Conservation (phyloP, 495 filamentous ascomycete species). For the Jackrogersella multiformis region DNA sequence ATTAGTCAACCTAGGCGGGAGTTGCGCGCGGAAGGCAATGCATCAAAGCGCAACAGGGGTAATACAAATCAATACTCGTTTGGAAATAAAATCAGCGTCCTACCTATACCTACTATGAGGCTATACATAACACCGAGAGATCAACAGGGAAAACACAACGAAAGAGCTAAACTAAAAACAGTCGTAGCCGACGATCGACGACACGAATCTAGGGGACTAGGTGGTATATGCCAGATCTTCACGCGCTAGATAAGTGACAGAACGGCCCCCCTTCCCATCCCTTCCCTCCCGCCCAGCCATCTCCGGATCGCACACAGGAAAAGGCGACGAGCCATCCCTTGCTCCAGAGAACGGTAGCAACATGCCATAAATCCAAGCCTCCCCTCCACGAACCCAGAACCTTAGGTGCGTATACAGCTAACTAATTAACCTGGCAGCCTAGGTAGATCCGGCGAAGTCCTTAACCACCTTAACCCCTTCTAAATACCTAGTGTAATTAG, state of each 20-base stretch:
- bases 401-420: no score
- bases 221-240: conserved; percentile 5
- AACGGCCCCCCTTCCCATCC: no score
- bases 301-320: not conserved
- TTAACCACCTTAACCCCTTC: not conserved
- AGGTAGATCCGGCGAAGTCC: not conserved
- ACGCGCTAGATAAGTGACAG: not conserved
- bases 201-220: not conserved
- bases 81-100: not conserved
- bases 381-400: not conserved
- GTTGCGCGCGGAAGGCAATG: conserved; percentile 41
- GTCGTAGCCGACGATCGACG: not conserved
- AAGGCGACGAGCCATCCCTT: not conserved
- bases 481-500: no score
- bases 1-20: conserved; percentile 28
- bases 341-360: not conserved
- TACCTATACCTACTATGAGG: no score
- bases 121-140: not conserved
- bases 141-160: not conserved
- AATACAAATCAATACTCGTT: conserved; percentile 37
- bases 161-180: not conserved
- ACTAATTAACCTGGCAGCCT: not conserved
- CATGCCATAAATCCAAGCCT: conserved; percentile 5
- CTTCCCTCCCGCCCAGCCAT: no score
- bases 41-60: conserved; percentile 36